Evolutionary conservation across 1,284 basidiomycete genomes (phyloP).

Genomic region (Puccinia horiana): DNA sequence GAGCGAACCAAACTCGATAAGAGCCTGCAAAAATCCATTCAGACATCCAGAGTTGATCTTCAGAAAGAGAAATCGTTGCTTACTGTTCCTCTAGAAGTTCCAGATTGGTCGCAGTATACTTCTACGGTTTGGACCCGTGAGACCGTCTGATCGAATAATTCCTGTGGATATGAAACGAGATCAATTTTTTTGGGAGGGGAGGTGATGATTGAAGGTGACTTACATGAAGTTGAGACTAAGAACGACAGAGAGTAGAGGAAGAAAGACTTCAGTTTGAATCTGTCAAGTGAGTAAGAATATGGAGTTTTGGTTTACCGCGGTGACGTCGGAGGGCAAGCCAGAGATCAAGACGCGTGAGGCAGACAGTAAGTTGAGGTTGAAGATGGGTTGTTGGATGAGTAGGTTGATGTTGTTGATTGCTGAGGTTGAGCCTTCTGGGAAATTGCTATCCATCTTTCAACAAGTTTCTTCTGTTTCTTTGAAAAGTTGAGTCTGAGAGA

Average conservation of each 20-base stretch:
- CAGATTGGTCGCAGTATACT: slow-evolving; percentile 2
- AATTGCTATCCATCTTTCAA: neutral
- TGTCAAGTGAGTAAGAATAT: neutral
- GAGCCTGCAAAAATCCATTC: neutral
- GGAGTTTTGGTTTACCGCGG: neutral
- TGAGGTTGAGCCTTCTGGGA: neutral
- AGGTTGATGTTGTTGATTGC: neutral
- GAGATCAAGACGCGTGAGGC: neutral
- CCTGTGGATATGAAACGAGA: neutral
- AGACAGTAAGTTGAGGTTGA: neutral
- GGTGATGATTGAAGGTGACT: neutral
- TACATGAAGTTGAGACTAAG: neutral
- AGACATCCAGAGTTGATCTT: too few relatives aligned
- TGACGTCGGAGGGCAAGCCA: neutral
- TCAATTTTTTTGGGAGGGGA: too few relatives aligned
- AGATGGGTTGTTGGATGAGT: neutral
- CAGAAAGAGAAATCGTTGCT: neutral
- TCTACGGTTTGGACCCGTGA: neutral
- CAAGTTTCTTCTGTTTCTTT: too few relatives aligned
- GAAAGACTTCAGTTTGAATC: neutral
- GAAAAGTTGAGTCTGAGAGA: too few relatives aligned
- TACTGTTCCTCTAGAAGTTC: neutral
- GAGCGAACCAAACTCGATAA: neutral
- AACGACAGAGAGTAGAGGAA: neutral
- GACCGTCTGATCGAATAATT: neutral